Base-by-base conservation (phyloP, 2,329 filamentous ascomycete species). In the Dryadomyces quercivorus region DNA sequence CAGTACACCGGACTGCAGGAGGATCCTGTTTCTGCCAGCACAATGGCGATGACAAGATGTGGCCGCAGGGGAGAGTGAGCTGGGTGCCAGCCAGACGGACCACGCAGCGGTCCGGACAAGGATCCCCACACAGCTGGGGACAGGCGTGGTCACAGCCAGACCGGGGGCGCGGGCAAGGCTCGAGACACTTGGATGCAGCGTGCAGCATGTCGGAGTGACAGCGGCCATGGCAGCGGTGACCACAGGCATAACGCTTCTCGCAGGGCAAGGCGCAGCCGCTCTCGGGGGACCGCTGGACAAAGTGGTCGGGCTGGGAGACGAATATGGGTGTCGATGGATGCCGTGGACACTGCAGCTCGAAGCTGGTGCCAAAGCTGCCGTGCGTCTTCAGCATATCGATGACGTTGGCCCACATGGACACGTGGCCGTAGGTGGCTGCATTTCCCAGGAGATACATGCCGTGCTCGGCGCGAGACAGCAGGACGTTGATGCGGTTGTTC, bases 371-470 rank as follows among this genome's bases (percentile, higher is more conserved):
- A 3, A 86, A 61, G 40, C 74, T 76, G 2, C 67, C 68, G 0
- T 65, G 62, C 0, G 60, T 59, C 9, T 66, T 56, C 0, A 90
- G 66, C 21, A 83, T 76, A 0, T 66, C 56, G 9, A 83, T 64
- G 0, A 88, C 79, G 0, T 78, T 61, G 0, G 65, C 61, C 85
- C 85, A 89, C 82, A 88, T 88, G 0, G 66, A 63, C 0, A 87
- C 72, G 20, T 71, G 65, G 0, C 62, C 62, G 34, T 75, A 83
- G 0, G 82, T 88, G 0, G 75, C 64, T 0, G 79, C 63, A 60
- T 88, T 84, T 1, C 85, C 84, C 38, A 90, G 80, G 18, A 90
- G 69, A 61, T 84, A 86, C 75, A 89, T 81, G 0, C 85, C 84
- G 59, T 88, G 78, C 59, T 81, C 71, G 0, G 85, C 84, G 6